These are phyloP conservation scores for Amaranthus cruentus DNA, from an alignment of 148 eudicot genomes.

Conservation along the genomic window DNA sequence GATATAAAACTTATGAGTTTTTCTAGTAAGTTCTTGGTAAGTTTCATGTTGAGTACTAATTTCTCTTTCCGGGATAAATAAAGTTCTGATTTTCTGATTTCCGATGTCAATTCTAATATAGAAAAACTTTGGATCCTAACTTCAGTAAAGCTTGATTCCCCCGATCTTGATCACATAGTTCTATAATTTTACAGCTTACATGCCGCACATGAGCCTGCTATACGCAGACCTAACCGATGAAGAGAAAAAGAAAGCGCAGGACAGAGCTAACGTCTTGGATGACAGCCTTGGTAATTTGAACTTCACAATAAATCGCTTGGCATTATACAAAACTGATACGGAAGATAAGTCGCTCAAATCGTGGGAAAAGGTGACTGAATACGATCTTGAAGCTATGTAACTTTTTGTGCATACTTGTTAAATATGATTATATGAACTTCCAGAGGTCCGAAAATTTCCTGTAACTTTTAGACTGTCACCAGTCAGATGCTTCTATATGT, in stretches of 20 bases:
- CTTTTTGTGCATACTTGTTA: background rate
- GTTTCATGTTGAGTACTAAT: too few relatives aligned
- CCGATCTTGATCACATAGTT: too few relatives aligned
- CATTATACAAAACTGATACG: conserved; percentile 70
- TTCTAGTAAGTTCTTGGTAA: too few relatives aligned
- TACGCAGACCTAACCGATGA: conserved; percentile 77
- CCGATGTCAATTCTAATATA: too few relatives aligned
- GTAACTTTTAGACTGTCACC: too few relatives aligned
- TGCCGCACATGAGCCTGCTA: conserved; percentile 95
- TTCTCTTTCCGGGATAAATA: too few relatives aligned
- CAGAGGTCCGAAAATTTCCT: too few relatives aligned
- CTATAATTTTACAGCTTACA: conserved; percentile 59
- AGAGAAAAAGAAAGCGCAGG: conserved; percentile 77
- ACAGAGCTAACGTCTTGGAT: conserved; percentile 62
- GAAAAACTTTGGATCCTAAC: too few relatives aligned
- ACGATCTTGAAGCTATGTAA: conserved; percentile 37
- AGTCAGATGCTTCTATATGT: too few relatives aligned
- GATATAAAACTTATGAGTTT: too few relatives aligned
- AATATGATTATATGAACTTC: background rate
- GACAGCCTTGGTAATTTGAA: conserved; percentile 51
- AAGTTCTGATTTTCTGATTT: too few relatives aligned
- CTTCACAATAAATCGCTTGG: conserved; percentile 65
- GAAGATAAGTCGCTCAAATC: conserved; percentile 80
- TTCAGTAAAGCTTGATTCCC: too few relatives aligned
- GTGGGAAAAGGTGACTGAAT: conserved; percentile 74